Conservation (phyloP, 768 basidiomycete species). For the Dacryopinax spathularia region DNA sequence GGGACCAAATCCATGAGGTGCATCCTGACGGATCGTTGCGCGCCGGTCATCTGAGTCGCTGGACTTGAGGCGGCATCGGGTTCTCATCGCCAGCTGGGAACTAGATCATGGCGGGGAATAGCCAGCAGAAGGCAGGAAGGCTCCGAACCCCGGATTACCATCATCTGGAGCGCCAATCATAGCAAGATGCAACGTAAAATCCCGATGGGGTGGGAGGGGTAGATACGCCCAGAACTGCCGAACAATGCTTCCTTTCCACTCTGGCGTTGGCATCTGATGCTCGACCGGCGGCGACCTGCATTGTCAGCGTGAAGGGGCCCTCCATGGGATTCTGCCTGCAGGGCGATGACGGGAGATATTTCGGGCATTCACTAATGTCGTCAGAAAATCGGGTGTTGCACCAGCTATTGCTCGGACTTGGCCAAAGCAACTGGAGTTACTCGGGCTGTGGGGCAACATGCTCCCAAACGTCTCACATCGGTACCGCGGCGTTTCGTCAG, state of each 20-base stretch:
- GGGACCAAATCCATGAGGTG: background rate
- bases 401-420: background rate
- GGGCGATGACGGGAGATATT: background rate
- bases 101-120: background rate
- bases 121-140: background rate
- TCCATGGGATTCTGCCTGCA: background rate
- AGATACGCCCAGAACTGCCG: conserved; percentile 1
- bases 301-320: background rate
- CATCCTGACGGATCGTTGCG: background rate
- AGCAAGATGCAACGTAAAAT: background rate
- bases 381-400: background rate
- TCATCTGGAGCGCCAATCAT: background rate
- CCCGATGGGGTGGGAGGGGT: background rate
- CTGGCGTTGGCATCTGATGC: background rate
- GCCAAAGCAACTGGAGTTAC: background rate
- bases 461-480: too few relatives aligned
- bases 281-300: background rate
- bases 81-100: background rate
- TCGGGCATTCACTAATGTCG: background rate
- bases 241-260: background rate
- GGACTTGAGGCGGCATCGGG: background rate
- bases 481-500: too few relatives aligned
- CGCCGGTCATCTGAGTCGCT: background rate
- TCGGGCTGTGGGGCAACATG: too few relatives aligned
- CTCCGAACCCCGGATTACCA: background rate